Base-by-base conservation (phyloP, 345 rosid species). In the Alliaria petiolata region DNA sequence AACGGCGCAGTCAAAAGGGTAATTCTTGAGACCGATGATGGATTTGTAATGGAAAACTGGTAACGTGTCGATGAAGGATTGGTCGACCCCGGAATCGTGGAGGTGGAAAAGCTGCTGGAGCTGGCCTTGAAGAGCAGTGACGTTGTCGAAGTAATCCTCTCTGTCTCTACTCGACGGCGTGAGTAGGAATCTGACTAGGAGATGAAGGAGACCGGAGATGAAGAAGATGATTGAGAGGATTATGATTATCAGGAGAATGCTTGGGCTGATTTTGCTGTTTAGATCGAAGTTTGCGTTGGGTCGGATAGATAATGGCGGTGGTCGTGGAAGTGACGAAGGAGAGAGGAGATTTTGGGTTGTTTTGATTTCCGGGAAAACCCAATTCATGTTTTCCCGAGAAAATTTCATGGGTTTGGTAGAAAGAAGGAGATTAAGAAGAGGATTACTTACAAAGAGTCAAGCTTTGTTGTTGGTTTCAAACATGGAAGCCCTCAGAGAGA, bases 81-180 rank as follows among this genome's bases (percentile, higher is more conserved):
- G 99, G 82, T 95, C 98, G 25, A 95, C 89, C 63, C 99, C 99
- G 20, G 97, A 80, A 75, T 95, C 99, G 58, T 95, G 99, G 44
- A 95, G 92, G 50, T 92, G 93, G 68, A 95, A 95, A 10, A 95
- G 91, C 70, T 95, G 99, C 73, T 89, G 99, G 71, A 95, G 81
- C 76, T 88, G 99, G 42, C 99, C 99, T 79, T 95, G 97, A 74
- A 95, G 88, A 62, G 91, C 93, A 57, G 98, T 91, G 36, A 83
- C 92, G 65, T 74, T 78, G 51, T 71, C 80, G 62, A 77, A 70
- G 72, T 77, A 62, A 33, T 91, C 98, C 28, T 89, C 96, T 30
- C 86, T 80, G 47, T 87, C 90, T 73, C 96, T 84, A 59, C 7
- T 78, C 2, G 81, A 62, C 16, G 95, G 89, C 75, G 93, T 87